Percentiles rank a stretch among this genome's conserved stretches.
Evolutionary conservation across 306 rosid species (phyloP).

Genomic region (Cucurbita pepo): DNA sequence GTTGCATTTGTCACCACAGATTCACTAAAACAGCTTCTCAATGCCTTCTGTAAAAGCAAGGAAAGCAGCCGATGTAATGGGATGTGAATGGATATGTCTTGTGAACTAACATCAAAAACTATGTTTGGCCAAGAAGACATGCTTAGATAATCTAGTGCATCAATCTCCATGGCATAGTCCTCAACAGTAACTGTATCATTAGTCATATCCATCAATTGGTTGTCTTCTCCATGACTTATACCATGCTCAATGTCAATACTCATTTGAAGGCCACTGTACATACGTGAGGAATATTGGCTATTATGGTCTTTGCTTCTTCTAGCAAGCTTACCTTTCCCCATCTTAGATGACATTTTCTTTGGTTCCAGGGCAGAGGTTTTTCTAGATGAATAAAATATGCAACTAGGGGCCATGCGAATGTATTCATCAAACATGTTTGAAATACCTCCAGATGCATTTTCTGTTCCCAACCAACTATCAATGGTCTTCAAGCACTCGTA

Average conservation of each 20-base stretch:
- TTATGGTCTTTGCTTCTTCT: too few relatives aligned
- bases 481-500: conserved; percentile 73
- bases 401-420: conserved; percentile 22
- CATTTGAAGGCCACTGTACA: too few relatives aligned
- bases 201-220: too few relatives aligned
- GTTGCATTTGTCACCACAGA: conserved; percentile 24
- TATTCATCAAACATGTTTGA: conserved; percentile 23
- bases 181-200: conserved; percentile 21
- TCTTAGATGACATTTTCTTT: conserved; percentile 34
- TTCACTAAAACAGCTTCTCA: conserved; percentile 56
- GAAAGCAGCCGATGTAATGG: conserved; percentile 85
- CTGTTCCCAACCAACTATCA: conserved; percentile 63
- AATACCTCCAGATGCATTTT: conserved; percentile 30
- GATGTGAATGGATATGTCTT: conserved; percentile 72
- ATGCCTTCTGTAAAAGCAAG: conserved; percentile 61
- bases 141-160: conserved; percentile 41
- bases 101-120: conserved; percentile 69
- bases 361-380: conserved; percentile 18
- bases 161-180: conserved; percentile 40
- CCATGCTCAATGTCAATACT: too few relatives aligned
- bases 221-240: too few relatives aligned
- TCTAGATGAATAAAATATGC: conserved; percentile 48
- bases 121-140: conserved; percentile 76
- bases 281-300: too few relatives aligned
- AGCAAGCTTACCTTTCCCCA: too few relatives aligned